Evolutionary conservation across 2,329 filamentous ascomycete species (phyloP).

Genomic region (Stenocarpella maydis): DNA sequence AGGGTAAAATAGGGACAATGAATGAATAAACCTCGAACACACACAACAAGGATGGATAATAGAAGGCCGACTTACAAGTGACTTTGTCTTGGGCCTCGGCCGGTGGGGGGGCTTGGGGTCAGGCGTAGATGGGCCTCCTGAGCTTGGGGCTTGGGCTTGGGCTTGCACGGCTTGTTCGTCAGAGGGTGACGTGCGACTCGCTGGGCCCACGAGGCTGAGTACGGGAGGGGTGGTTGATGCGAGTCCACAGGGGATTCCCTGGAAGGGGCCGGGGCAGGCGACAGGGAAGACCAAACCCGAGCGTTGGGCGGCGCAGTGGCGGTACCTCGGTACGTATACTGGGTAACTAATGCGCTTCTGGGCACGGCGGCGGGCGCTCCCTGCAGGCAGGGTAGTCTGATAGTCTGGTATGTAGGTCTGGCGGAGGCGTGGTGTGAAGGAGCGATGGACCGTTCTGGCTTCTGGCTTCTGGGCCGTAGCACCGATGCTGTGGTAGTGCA

Average conservation of each 20-base stretch:
- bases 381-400: neutral
- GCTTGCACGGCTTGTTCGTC: conserved; percentile 35
- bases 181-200: conserved; percentile 35
- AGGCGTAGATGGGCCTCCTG: conserved; percentile 36
- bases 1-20: conserved; percentile 15
- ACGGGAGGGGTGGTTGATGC: conserved; percentile 27
- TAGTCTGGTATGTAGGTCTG: too few relatives aligned
- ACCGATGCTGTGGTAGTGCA: conserved; percentile 28
- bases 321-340: neutral
- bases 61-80: conserved; percentile 31
- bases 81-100: conserved; percentile 28
- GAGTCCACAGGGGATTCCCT: conserved; percentile 24
- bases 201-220: conserved; percentile 36
- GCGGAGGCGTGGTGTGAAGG: conserved; percentile 24
- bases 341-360: too few relatives aligned
- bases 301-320: neutral
- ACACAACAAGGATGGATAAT: too few relatives aligned
- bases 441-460: conserved; percentile 33
- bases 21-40: conserved; percentile 12
- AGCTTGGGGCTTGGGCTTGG: conserved; percentile 34
- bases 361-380: neutral
- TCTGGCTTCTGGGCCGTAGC: conserved; percentile 12
- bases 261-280: conserved; percentile 10
- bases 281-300: conserved; percentile 21
- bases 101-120: conserved; percentile 29